phyloP scores from a whole-genome alignment of 1,284 basidiomycete genomes.

The Meripilus lineatus region DNA sequence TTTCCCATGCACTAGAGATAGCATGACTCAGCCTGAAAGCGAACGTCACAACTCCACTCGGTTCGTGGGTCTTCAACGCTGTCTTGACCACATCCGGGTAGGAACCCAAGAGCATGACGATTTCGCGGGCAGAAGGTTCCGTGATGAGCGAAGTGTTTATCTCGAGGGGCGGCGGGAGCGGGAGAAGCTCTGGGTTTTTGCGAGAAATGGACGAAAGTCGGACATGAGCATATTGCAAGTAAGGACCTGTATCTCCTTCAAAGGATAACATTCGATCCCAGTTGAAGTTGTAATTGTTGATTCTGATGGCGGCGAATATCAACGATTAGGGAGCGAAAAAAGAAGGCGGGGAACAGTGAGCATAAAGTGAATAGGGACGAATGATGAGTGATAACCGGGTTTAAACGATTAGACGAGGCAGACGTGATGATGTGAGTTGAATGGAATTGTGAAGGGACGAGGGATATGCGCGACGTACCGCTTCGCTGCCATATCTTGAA shows the following conservation, averaged over 20 bases:
- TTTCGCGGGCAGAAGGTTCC: constrained; percentile 78
- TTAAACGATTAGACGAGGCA: too few species aligned
- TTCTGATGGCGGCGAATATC: constrained; percentile 40
- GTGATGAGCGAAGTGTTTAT: constrained; percentile 71
- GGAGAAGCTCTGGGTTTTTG: constrained; percentile 88
- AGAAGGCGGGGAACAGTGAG: too few species aligned
- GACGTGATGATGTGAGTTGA: too few species aligned
- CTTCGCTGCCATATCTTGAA: constrained; percentile 97
- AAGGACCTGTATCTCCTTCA: constrained; percentile 95
- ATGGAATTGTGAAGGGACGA: neutral
- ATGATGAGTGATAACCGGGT: too few species aligned
- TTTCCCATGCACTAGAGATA: constrained; percentile 88
- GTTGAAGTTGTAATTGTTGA: constrained; percentile 96
- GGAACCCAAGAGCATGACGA: constrained; percentile 79
- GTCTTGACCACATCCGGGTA: constrained; percentile 91
- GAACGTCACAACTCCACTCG: constrained; percentile 84
- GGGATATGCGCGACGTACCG: constrained; percentile 43
- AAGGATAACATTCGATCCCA: constrained; percentile 95
- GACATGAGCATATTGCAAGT: constrained; percentile 96
- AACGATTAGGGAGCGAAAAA: constrained; percentile 3
- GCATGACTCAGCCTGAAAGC: constrained; percentile 75
- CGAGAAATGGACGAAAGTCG: constrained; percentile 90
- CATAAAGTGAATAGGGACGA: constrained; percentile 6
- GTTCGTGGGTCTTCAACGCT: constrained; percentile 84
- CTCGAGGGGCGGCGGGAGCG: constrained; percentile 62